A percentile compares a stretch with the other conserved stretches of the same genome.
Evolutionary conservation across 805 yeast genomes (phyloP).

Genomic region (Wickerhamiella slavikovae): DNA sequence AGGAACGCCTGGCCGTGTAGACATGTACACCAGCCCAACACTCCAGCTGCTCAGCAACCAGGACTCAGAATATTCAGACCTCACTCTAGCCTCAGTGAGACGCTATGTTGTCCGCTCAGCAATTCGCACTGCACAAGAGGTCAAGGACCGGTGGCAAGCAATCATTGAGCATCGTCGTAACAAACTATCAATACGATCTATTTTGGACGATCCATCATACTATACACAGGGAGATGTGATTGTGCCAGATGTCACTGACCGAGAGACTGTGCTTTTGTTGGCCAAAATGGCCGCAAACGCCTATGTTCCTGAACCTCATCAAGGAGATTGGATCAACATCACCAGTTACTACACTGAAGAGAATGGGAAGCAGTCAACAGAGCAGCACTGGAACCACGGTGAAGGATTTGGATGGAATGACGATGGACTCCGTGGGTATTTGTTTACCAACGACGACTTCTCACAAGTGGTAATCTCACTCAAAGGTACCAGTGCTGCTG

Average conservation of each 20-base stretch:
- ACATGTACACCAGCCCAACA: no score
- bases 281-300: conserved; percentile 86
- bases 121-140: neutral
- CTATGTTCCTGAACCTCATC: conserved; percentile 54
- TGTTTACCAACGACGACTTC: conserved; percentile 43
- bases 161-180: neutral
- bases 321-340: conserved; percentile 78
- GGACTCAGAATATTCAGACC: neutral
- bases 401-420: conserved; percentile 75
- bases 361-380: conserved; percentile 8
- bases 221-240: conserved; percentile 26
- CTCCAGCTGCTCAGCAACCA: neutral
- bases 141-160: neutral
- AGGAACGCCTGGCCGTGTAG: no score
- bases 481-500: conserved; percentile 84
- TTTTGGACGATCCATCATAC: no score
- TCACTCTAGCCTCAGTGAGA: neutral
- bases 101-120: neutral
- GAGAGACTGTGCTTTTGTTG: conserved; percentile 46
- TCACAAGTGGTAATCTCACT: conserved; percentile 51
- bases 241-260: conserved; percentile 61
- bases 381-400: conserved; percentile 34
- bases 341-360: conserved; percentile 2
- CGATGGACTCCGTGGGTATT: conserved; percentile 76
- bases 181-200: no score